phyloP scores from a whole-genome alignment of 2,329 filamentous ascomycete genomes.

The Lecanicillium sp. region DNA sequence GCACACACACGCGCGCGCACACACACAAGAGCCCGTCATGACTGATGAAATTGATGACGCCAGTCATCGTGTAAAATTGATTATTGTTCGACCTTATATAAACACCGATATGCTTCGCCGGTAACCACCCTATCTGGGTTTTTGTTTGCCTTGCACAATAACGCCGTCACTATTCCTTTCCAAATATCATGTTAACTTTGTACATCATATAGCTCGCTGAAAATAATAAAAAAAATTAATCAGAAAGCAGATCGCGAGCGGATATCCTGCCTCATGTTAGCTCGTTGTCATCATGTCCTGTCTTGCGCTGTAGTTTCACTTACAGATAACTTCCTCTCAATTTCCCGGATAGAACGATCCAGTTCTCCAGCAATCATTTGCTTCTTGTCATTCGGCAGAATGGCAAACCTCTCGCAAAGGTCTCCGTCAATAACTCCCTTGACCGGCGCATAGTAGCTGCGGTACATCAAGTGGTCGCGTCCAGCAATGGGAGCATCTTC shows the following conservation, averaged over 20 bases:
- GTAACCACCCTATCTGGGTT: not conserved
- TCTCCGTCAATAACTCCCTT: slow-evolving; percentile 98
- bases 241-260: slow-evolving; percentile 55
- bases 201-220: slow-evolving; percentile 18
- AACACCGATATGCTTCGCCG: slow-evolving; percentile 20
- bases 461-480: slow-evolving; percentile 90
- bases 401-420: slow-evolving; percentile 83
- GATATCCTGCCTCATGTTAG: slow-evolving; percentile 41
- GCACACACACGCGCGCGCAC: too few relatives aligned
- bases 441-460: slow-evolving; percentile 91
- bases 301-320: too few relatives aligned
- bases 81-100: slow-evolving; percentile 18
- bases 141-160: slow-evolving; percentile 23
- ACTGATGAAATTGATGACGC: too few relatives aligned
- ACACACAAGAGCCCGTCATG: too few relatives aligned
- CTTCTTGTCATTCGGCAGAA: slow-evolving; percentile 83
- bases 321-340: slow-evolving; percentile 77
- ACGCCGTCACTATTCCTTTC: slow-evolving; percentile 23
- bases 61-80: slow-evolving; percentile 14
- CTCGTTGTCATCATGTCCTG: too few relatives aligned
- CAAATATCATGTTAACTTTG: slow-evolving; percentile 24
- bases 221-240: slow-evolving; percentile 20
- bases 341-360: slow-evolving; percentile 83
- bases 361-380: slow-evolving; percentile 90
- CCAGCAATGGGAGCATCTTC: slow-evolving; percentile 87